Evolutionary conservation across 2,329 filamentous ascomycete species (phyloP).

Genomic region (Cladosporium colombiae): DNA sequence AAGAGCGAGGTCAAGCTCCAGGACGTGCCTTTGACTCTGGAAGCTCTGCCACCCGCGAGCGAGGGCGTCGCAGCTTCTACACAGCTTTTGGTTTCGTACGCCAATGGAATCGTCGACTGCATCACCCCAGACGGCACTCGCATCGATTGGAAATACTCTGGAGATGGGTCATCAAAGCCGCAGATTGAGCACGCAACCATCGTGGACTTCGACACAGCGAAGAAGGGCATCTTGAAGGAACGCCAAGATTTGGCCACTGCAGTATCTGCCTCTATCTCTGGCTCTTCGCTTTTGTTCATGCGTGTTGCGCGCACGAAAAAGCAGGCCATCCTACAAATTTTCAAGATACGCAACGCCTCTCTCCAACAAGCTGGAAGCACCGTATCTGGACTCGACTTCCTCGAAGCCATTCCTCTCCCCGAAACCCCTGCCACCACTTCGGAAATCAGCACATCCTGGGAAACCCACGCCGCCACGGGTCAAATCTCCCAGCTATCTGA

Average conservation of each 20-base stretch:
- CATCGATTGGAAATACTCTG: slow-evolving; percentile 19
- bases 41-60: slow-evolving; percentile 1
- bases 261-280: slow-evolving; percentile 14
- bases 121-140: slow-evolving; percentile 25
- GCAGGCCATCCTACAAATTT: slow-evolving; percentile 13
- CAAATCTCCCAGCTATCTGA: slow-evolving; percentile 61
- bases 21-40: slow-evolving; percentile 13
- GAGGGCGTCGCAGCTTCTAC: slow-evolving; percentile 7
- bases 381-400: slow-evolving; percentile 17
- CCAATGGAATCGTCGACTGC: slow-evolving; percentile 34
- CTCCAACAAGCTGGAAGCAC: slow-evolving; percentile 38
- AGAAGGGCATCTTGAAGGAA: slow-evolving; percentile 46
- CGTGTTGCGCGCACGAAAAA: slow-evolving; percentile 13
- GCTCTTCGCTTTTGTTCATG: slow-evolving; percentile 27
- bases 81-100: slow-evolving; percentile 33
- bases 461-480: slow-evolving; percentile 59
- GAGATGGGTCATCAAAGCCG: slow-evolving; percentile 1
- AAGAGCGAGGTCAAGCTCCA: slow-evolving; percentile 31
- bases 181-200: slow-evolving; percentile 24
- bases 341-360: slow-evolving; percentile 7
- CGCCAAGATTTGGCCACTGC: slow-evolving; percentile 41
- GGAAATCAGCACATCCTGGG: slow-evolving; percentile 22
- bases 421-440: neutral
- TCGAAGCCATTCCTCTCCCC: slow-evolving; percentile 15
- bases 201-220: slow-evolving; percentile 40